Evolutionary conservation across 495 filamentous ascomycete genomes (phyloP), one percentile per base, ranked within the genome.

Genomic region (Viridothelium virens): DNA sequence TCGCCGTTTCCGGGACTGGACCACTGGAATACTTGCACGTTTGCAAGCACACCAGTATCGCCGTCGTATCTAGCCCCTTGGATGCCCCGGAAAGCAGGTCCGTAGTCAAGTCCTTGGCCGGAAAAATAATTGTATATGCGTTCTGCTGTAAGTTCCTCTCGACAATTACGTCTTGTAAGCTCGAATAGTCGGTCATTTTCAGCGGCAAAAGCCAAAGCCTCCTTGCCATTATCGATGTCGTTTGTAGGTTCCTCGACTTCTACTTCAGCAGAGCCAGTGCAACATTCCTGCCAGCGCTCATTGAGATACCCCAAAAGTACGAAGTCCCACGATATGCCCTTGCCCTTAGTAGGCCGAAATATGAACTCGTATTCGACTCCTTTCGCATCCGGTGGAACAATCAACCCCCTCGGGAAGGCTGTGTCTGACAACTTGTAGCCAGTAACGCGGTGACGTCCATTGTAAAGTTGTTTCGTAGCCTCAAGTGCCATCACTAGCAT

Each of bases 1-100:
- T 82, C 81, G 3, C 71, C 66, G 2, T 70, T 56, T 64, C 82
- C 75, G 3, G 79, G 77, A 47, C 79, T 69, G 2, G 41, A 50
- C 48, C 48, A 53, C 25, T 53, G 7, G 48, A 14, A 53, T 53
- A 53, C 48, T 18, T 53, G 12, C 12, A 71, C 63, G 12, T 50
- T 67, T 12, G 47, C 44, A n/a, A 63, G 9, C 11, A 16, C 31
- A 53, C 14, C 48, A 53, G 9, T 18, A 53, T 53, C 48, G 9
- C 16, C 48, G 48, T 53, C 48, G 48, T 53, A 53, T 18, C n/a
- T 53, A 18, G 16, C 5, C 7, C 25, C 5, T 33, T 5, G 9
- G 9, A 53, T 18, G 16, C 48, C 48, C 16, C 48, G 48, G 48
- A 53, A 53, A 11, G 48, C 48, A 53, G 67, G 62, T 16, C 70